These are phyloP conservation scores for Phytophthora colocasiae DNA, from an alignment of 352 stramenopile species.

Conservation along the genomic window DNA sequence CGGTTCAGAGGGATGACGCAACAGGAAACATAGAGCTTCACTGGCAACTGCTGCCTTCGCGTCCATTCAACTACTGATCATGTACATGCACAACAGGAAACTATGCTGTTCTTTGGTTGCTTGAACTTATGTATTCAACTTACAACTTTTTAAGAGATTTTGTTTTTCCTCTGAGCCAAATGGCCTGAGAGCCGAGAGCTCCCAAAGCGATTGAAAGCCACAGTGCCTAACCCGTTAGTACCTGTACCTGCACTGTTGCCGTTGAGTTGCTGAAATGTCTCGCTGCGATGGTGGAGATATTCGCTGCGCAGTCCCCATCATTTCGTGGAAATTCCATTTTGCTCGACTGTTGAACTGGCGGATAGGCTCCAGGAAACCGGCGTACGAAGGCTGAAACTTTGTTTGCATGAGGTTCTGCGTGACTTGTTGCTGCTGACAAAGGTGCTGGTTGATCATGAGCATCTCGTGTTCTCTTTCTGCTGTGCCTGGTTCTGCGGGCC, in stretches of 20 bases:
- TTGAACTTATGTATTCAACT: neutral
- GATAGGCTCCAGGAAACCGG: slow-evolving; percentile 2
- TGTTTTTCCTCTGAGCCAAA: slow-evolving; percentile 7
- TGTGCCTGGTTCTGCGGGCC: slow-evolving; percentile 17
- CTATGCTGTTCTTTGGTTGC: no score
- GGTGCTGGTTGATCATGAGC: slow-evolving; percentile 19
- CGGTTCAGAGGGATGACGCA: neutral
- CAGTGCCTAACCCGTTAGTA: slow-evolving; percentile 16
- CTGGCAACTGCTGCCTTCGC: neutral
- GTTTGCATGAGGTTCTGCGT: no score
- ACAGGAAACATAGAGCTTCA: neutral
- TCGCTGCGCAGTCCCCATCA: slow-evolving; percentile 21
- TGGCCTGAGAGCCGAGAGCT: slow-evolving; percentile 20
- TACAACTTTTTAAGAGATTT: neutral
- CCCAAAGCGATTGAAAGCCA: slow-evolving; percentile 15
- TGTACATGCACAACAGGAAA: neutral
- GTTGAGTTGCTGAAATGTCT: slow-evolving; percentile 32
- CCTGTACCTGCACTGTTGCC: slow-evolving; percentile 6
- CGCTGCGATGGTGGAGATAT: slow-evolving; percentile 21
- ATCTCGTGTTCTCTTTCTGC: slow-evolving; percentile 14
- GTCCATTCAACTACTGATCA: no score
- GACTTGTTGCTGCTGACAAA: slow-evolving; percentile 22
- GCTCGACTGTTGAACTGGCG: slow-evolving; percentile 9
- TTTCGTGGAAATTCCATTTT: slow-evolving; percentile 29
- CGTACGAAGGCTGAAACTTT: slow-evolving; percentile 5